A percentile compares a stretch with the other conserved stretches of the same genome.
Evolutionary conservation across 257 asterid genomes (phyloP).

Genomic region (Nicotiana obtusifolia): DNA sequence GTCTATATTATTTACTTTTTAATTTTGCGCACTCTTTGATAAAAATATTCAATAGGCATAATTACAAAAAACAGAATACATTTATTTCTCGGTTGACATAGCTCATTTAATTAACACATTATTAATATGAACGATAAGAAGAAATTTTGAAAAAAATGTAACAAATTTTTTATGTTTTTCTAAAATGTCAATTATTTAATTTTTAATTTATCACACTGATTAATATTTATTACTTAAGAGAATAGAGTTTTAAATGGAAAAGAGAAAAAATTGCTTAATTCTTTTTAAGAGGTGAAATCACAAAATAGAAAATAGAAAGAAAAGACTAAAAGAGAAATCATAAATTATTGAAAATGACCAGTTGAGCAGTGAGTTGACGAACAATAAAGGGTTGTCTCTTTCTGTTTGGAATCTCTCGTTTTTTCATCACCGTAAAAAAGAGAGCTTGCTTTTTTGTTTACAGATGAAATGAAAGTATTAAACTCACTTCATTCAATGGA

Average conservation of each 20-base stretch:
- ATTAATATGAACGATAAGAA: too few relatives aligned
- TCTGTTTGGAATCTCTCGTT: slow-evolving; percentile 20
- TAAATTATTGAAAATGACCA: not conserved
- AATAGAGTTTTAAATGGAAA: not conserved
- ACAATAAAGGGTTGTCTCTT: slow-evolving; percentile 21
- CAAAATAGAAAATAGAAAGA: too few relatives aligned
- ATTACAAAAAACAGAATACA: too few relatives aligned
- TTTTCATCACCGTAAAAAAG: not conserved
- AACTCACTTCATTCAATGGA: too few relatives aligned
- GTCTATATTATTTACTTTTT: not conserved
- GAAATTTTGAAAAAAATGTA: too few relatives aligned
- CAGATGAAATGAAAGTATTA: too few relatives aligned
- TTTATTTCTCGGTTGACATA: too few relatives aligned
- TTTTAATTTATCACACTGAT: not conserved
- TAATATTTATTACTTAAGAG: not conserved
- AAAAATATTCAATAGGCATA: not conserved
- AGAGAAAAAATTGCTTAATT: not conserved
- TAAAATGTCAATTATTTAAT: not conserved
- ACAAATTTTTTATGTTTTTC: not conserved
- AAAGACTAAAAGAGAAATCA: not conserved
- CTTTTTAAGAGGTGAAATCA: too few relatives aligned
- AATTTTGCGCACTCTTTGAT: not conserved
- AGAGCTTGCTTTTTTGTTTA: slow-evolving; percentile 7
- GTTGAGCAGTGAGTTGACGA: slow-evolving; percentile 10
- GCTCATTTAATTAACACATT: too few relatives aligned